Conservation (phyloP, 306 rosid species). For the Glycine latifolia region DNA sequence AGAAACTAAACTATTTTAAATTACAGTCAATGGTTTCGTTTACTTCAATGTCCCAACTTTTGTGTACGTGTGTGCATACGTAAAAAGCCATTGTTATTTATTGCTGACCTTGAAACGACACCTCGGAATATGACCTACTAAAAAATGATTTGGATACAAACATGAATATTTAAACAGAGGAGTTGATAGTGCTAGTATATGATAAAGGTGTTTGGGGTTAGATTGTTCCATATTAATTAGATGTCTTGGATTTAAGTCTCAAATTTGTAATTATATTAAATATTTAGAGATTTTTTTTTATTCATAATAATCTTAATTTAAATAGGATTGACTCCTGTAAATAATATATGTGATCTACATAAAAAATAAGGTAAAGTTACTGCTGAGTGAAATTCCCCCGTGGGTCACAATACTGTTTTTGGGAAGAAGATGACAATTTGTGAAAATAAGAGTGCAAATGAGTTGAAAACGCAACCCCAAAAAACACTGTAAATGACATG, state of each 20-base stretch:
- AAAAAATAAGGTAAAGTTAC: neutral
- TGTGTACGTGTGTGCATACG: conserved; percentile 9
- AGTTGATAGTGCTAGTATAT: neutral
- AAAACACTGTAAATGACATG: too few species aligned
- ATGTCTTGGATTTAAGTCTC: too few species aligned
- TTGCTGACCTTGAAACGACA: neutral
- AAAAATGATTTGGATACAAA: too few species aligned
- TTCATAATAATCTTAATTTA: too few species aligned
- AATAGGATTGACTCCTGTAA: too few species aligned
- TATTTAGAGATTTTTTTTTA: too few species aligned
- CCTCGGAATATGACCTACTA: neutral
- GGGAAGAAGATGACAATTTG: neutral
- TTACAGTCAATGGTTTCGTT: neutral
- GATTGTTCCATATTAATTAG: too few species aligned
- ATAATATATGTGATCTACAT: too few species aligned
- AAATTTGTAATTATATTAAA: too few species aligned
- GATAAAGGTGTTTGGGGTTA: too few species aligned
- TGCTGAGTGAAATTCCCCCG: neutral
- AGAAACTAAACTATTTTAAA: neutral
- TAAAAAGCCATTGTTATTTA: neutral
- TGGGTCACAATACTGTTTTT: neutral
- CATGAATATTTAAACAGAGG: neutral
- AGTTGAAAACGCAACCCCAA: too few species aligned
- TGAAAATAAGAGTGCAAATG: too few species aligned
- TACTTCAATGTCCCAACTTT: neutral